Percentiles rank a stretch among this genome's conserved stretches.
Evolutionary conservation across 2,329 filamentous ascomycete genomes (phyloP).

Genomic region (Calonectria naviculata): DNA sequence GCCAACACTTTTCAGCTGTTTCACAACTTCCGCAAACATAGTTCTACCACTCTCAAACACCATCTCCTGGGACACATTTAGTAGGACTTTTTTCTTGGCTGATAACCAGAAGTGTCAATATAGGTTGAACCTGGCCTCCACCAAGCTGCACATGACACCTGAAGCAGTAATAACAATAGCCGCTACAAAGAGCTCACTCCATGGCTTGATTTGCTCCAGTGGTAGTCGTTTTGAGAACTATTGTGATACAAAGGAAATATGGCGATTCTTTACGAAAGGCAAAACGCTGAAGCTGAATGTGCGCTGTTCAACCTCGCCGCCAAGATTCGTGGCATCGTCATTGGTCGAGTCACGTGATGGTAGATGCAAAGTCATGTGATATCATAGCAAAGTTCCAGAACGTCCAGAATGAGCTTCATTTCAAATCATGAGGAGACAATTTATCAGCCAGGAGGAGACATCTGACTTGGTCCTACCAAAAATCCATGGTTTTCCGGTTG

Average conservation of each 20-base stretch:
- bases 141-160: not conserved
- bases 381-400: constrained; percentile 5
- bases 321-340: not conserved
- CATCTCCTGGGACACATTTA: not conserved
- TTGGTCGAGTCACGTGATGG: constrained; percentile 6
- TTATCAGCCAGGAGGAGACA: not conserved
- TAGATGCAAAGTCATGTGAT: constrained; percentile 10
- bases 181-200: too few relatives aligned
- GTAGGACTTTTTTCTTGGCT: not conserved
- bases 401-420: not conserved
- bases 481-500: not conserved
- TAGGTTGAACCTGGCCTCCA: too few relatives aligned
- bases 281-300: not conserved
- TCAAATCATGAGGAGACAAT: constrained; percentile 2
- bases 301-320: not conserved
- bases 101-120: not conserved
- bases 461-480: not conserved
- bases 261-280: too few relatives aligned
- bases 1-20: too few relatives aligned
- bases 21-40: too few relatives aligned
- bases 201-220: not conserved
- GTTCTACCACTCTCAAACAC: too few relatives aligned
- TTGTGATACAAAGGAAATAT: not conserved
- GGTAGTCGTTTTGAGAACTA: not conserved
- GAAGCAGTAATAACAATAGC: not conserved